phyloP scores from a whole-genome alignment of 208 protist genomes.

The Pavlovales sp. region DNA sequence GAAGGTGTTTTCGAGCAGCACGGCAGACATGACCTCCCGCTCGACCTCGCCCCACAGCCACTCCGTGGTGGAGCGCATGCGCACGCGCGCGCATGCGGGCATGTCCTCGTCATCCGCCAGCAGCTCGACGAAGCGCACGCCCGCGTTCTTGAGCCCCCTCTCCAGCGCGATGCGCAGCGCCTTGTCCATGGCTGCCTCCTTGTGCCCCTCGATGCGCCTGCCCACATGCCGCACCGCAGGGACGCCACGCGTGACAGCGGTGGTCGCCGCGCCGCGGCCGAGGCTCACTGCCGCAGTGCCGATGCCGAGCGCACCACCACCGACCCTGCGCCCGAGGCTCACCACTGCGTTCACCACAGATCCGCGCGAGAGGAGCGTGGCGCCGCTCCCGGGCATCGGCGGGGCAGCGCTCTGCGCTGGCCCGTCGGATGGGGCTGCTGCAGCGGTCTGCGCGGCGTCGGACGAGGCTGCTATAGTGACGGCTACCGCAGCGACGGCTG shows the following conservation, averaged over 20 bases:
- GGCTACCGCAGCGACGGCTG: no score
- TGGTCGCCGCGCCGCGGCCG: not conserved
- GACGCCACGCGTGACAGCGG: not conserved
- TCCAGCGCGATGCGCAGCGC: not conserved
- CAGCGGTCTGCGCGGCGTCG: no score
- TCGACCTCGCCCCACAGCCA: slow-evolving; percentile 39
- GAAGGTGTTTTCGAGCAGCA: not conserved
- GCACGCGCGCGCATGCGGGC: not conserved
- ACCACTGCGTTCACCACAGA: no score
- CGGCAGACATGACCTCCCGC: not conserved
- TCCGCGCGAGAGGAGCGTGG: no score
- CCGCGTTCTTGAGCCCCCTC: not conserved
- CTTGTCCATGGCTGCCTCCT: not conserved
- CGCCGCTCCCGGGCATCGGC: no score
- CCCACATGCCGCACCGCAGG: no score
- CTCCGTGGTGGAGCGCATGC: not conserved
- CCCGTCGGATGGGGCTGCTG: no score
- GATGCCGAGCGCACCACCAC: no score
- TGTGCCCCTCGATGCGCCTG: not conserved
- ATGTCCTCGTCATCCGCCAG: not conserved
- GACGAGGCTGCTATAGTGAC: no score
- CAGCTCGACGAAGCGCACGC: not conserved
- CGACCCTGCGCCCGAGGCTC: no score
- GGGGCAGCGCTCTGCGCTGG: no score
- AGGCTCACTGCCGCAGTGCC: no score